Evolutionary conservation across 768 basidiomycete species (phyloP).

Genomic region (Astraeus odoratus): DNA sequence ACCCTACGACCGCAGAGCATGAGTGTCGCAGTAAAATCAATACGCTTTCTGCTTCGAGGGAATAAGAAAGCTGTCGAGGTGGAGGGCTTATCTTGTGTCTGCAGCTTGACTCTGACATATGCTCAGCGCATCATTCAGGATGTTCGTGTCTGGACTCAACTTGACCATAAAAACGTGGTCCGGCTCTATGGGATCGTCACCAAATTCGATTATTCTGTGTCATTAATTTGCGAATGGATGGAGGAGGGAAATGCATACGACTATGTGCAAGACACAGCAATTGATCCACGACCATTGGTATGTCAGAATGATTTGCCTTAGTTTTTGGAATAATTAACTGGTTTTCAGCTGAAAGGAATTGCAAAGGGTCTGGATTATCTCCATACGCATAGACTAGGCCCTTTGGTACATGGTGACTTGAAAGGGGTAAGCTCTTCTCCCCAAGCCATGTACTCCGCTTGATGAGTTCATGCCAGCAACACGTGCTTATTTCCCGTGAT

Average conservation of each 20-base stretch:
- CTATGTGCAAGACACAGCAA: neutral
- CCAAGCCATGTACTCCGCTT: neutral
- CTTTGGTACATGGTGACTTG: neutral
- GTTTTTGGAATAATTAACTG: neutral
- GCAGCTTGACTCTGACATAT: neutral
- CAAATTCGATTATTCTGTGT: neutral
- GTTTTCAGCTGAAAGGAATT: neutral
- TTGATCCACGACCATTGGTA: neutral
- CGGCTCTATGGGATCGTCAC: neutral
- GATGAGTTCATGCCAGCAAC: neutral
- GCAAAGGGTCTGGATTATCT: neutral
- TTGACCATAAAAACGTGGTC: neutral
- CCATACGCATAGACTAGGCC: neutral
- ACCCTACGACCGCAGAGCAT: no score
- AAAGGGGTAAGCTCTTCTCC: neutral
- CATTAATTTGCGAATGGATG: neutral
- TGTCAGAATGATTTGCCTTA: neutral
- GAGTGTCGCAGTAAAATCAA: neutral
- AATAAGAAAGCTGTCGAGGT: neutral
- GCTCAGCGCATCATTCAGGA: neutral
- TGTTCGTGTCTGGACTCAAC: neutral
- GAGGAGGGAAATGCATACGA: neutral
- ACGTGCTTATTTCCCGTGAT: neutral
- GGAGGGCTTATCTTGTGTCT: neutral
- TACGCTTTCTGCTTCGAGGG: neutral